phyloP scores from a whole-genome alignment of 2,329 filamentous ascomycete species.

The Penicillium occitanis region DNA sequence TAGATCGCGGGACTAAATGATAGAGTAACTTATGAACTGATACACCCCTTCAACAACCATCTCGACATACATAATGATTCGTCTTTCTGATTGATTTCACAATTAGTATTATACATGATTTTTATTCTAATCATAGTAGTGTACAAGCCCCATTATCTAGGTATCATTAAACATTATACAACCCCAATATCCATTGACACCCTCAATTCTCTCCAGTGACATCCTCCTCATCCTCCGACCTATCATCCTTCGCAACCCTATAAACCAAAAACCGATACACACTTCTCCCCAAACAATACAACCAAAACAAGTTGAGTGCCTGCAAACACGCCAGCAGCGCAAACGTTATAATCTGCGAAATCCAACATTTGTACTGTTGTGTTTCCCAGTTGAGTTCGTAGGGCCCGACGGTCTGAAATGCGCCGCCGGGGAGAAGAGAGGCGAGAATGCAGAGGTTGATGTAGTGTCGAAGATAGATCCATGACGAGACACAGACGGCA shows the following conservation, averaged over 20 bases:
- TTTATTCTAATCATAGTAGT: not conserved
- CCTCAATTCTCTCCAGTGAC: not conserved
- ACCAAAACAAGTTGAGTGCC: slow-evolving; percentile 19
- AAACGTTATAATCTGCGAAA: slow-evolving; percentile 20
- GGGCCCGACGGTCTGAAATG: slow-evolving; percentile 18
- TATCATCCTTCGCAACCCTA: slow-evolving; percentile 17
- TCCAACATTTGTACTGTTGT: slow-evolving; percentile 21
- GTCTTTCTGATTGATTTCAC: not conserved
- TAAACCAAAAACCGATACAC: slow-evolving; percentile 15
- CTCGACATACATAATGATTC: not conserved
- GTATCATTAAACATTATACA: not conserved
- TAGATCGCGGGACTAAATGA: not conserved
- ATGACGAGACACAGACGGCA: not conserved
- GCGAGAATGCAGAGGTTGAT: slow-evolving; percentile 17
- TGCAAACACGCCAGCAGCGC: slow-evolving; percentile 15
- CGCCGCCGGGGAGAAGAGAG: slow-evolving; percentile 14
- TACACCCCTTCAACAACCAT: not conserved
- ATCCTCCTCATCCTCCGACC: slow-evolving; percentile 18
- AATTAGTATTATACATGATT: not conserved
- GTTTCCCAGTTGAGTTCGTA: slow-evolving; percentile 20
- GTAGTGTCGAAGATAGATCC: slow-evolving; percentile 20
- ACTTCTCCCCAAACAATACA: slow-evolving; percentile 18
- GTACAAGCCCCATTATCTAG: not conserved
- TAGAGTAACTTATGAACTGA: not conserved
- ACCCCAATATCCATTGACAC: not conserved